Evolutionary conservation across 495 filamentous ascomycete genomes (phyloP).

Genomic region (Penicillium chermesinum): DNA sequence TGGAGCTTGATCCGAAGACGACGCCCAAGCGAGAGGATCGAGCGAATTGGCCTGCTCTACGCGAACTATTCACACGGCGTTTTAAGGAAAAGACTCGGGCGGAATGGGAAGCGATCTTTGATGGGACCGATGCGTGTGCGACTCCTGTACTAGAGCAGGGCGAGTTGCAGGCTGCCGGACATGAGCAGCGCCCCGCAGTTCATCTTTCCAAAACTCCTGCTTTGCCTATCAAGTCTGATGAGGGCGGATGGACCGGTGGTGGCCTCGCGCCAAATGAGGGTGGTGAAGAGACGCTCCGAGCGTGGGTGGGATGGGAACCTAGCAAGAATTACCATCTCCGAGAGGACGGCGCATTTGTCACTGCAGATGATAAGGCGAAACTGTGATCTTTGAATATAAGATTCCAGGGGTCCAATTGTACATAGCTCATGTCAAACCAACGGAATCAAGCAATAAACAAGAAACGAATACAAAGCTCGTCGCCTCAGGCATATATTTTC

Average conservation of each 20-base stretch:
- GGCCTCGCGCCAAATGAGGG: conserved; percentile 61
- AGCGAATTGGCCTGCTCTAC: conserved; percentile 60
- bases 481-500: too few species aligned
- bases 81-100: conserved; percentile 70
- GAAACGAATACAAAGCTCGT: too few species aligned
- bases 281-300: conserved; percentile 60
- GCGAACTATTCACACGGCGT: conserved; percentile 49
- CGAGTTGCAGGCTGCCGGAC: conserved; percentile 64
- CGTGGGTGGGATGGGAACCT: conserved; percentile 75
- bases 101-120: conserved; percentile 84
- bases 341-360: conserved; percentile 49
- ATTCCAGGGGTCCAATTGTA: too few species aligned
- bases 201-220: conserved; percentile 62
- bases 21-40: conserved; percentile 54
- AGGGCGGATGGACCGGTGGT: conserved; percentile 60
- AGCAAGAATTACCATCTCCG: conserved; percentile 63
- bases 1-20: conserved; percentile 49
- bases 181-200: conserved; percentile 73
- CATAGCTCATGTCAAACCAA: too few species aligned
- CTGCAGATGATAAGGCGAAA: conserved; percentile 38
- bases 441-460: too few species aligned
- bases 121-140: conserved; percentile 86
- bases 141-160: conserved; percentile 73
- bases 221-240: conserved; percentile 48
- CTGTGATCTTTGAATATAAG: conserved; percentile 30